Evolutionary conservation across 2,329 filamentous ascomycete species (phyloP), one percentile per base, ranked within the genome.

Genomic region (Fusarium sp.): DNA sequence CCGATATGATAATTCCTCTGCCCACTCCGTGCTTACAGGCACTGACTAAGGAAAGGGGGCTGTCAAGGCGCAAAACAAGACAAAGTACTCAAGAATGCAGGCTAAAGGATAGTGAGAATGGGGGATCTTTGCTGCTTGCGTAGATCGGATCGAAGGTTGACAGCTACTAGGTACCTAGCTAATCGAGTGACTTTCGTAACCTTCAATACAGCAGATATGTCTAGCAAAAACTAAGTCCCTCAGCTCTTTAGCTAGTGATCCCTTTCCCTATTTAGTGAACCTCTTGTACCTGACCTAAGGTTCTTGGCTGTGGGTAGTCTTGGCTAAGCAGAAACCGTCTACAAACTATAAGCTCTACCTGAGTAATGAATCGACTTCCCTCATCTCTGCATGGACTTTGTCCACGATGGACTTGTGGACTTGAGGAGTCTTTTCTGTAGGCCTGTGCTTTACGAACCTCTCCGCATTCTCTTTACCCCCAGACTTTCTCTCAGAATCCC

Each of bases 381-480:
- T 44, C 26, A 45, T 45, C 16, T 45, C 28, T 31, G 11, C 4
- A 9, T 11, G 30, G 30, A 30, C 28, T 30, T 30, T 2, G 28
- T 10, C 28, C 5, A 20, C 20, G 20, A 20, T 20, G 20, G 20
- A 23, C 23, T 23, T 23, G 23, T 23, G 23, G 23, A 23, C 23
- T 12, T 36, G 16, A 33, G 31, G 36, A 51, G 26, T 38, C 18
- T 52, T 46, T 42, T 63, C 37, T 34, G 28, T 47, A 33, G 44
- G 23, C 44, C 45, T 23, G 30, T 47, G 15, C 31, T 26, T 44
- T 23, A 23, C 23, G 23, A 23, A 23, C 20, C 49, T 65, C 62
- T 41, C 63, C 69, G 44, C 49, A 66, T 67, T 30, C 41, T 28
- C 51, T 50, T 15, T 47, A 37, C 66, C 44, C 60, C 64, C 64